Percentiles rank a stretch among this genome's conserved stretches.
phyloP scores from a whole-genome alignment of 805 yeast genomes.

The Candida schatavii region DNA sequence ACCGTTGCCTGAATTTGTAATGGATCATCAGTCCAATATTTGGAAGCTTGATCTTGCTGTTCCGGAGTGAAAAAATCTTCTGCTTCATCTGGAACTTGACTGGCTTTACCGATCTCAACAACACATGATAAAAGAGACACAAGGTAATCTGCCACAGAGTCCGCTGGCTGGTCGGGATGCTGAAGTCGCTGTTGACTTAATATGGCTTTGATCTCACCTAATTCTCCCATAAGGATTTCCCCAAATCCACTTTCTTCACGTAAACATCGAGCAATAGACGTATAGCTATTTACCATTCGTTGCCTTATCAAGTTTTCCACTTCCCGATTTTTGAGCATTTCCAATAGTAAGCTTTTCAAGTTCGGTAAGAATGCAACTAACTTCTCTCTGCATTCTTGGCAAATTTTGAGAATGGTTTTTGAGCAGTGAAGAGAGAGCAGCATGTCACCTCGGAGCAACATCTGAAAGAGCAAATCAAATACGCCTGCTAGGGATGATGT shows the following conservation, averaged over 20 bases:
- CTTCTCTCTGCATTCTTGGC: constrained; percentile 49
- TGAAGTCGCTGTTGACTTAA: constrained; percentile 6
- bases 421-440: constrained; percentile 39
- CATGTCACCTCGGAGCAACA: constrained; percentile 23
- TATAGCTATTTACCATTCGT: constrained; percentile 58
- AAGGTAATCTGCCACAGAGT: constrained; percentile 37
- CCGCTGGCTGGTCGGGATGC: constrained; percentile 1
- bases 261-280: constrained; percentile 58
- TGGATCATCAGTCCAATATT: constrained; percentile 52
- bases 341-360: constrained; percentile 46
- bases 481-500: constrained; percentile 44
- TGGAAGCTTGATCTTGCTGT: constrained; percentile 23
- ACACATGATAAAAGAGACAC: constrained; percentile 61
- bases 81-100: constrained; percentile 52
- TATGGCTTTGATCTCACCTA: constrained; percentile 12
- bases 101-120: constrained; percentile 68
- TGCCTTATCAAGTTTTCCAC: constrained; percentile 51
- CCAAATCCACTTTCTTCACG: constrained; percentile 40
- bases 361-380: constrained; percentile 43
- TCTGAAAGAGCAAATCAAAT: constrained; percentile 52
- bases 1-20: constrained; percentile 41
- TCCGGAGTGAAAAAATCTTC: constrained; percentile 36
- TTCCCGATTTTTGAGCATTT: constrained; percentile 40
- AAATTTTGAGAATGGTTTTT: constrained; percentile 56
- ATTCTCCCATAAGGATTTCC: constrained; percentile 12